Evolutionary conservation across 805 yeast species (phyloP).

Genomic region (Yamadazyma sp.): DNA sequence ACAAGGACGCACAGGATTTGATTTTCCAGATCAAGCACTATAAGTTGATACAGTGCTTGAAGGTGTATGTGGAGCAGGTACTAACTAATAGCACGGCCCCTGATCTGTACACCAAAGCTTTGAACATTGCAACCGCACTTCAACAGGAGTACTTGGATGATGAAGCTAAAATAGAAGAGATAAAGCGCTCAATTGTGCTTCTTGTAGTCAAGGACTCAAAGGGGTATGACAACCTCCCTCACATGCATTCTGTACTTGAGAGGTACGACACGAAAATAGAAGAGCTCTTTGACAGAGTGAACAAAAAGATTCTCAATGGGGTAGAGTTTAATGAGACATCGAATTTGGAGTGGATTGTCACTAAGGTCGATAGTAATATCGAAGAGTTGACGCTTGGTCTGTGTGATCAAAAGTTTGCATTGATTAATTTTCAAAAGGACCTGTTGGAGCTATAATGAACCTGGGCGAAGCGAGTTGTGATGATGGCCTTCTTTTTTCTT

Average conservation of each 20-base stretch:
- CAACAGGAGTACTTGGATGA: slow-evolving; percentile 16
- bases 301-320: slow-evolving; percentile 23
- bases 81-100: slow-evolving; percentile 6
- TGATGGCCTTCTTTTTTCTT: too few relatives aligned
- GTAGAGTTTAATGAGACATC: slow-evolving; percentile 27
- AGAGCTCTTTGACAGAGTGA: slow-evolving; percentile 23
- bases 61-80: slow-evolving; percentile 19
- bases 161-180: slow-evolving; percentile 5
- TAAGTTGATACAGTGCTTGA: slow-evolving; percentile 25
- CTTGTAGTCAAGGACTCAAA: slow-evolving; percentile 22
- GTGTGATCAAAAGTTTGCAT: slow-evolving; percentile 34
- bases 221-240: slow-evolving; percentile 24
- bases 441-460: slow-evolving; percentile 3
- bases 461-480: too few relatives aligned
- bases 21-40: slow-evolving; percentile 28
- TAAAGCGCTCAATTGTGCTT: slow-evolving; percentile 24
- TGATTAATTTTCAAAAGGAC: slow-evolving; percentile 31
- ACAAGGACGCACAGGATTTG: slow-evolving; percentile 15
- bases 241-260: slow-evolving; percentile 20
- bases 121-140: slow-evolving; percentile 19
- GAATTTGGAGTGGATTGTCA: slow-evolving; percentile 32
- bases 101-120: slow-evolving; percentile 20
- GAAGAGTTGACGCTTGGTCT: slow-evolving; percentile 25
- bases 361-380: slow-evolving; percentile 31
- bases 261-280: slow-evolving; percentile 21